Base-by-base conservation (phyloP, 805 yeast species). In the Wickerhamiella kurtzmanii region DNA sequence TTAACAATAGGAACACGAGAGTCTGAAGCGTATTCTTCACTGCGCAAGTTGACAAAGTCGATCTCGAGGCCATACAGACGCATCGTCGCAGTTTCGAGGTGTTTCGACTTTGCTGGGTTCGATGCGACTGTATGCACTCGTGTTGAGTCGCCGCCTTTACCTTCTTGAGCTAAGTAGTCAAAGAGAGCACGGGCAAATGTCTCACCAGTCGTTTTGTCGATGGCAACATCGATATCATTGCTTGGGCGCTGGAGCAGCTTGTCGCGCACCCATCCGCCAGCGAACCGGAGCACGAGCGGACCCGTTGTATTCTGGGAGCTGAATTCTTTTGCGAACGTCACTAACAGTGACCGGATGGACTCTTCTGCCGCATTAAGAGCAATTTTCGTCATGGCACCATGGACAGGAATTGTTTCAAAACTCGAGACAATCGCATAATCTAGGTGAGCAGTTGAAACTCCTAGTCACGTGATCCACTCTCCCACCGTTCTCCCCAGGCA, bases 191-290 rank as follows among this genome's bases (percentile, higher is more conserved):
- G 68, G 1, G 95, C 96, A 65, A 92, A 89, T 32, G 77, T 78
- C 57, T 82, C 87, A 0, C 99, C 99, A 0, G 94, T 76, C 58
- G 85, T 65, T 46, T 71, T 71, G 62, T 92, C 87, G 43, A 92
- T 77, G 4, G 96, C 96, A 43, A 92, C 84, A 57, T 92, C 99
- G 25, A 92, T 69, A 62, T 92, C 99, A 59, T 89, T 79, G 38
- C 89, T 79, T 19, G 76, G 77, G 42, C 73, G 71, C 0, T 95
- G 94, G 25, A 92, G 67, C 22, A 92, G 67, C 64, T 92, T 92
- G 63, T 92, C 98, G 56, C 98, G 73, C 2, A 92, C 98, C 98
- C 98, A 89, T 0, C 98, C 98, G 35, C 98, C 98, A 0, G 96
- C 88, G 54, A 92, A 83, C 50, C 98, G 64, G 13, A 83, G 69